Evolutionary conservation across 2,329 filamentous ascomycete genomes (phyloP).

Genomic region (Seiridium unicorne): DNA sequence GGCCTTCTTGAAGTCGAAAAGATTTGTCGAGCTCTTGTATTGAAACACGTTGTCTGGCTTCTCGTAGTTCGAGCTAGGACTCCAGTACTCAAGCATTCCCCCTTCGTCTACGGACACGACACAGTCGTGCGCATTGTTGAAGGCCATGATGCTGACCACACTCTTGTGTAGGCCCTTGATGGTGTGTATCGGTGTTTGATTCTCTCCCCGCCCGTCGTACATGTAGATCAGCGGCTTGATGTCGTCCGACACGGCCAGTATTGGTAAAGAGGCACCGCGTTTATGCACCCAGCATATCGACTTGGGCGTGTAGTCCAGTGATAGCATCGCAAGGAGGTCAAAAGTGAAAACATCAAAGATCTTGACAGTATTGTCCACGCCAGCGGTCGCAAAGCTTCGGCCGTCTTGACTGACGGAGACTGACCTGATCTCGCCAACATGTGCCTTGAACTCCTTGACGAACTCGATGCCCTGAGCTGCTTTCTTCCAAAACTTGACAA

Average conservation of each 20-base stretch:
- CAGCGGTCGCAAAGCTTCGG: slow-evolving; percentile 87
- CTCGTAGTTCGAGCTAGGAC: slow-evolving; percentile 74
- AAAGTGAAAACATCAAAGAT: slow-evolving; percentile 84
- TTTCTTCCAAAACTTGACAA: slow-evolving; percentile 99
- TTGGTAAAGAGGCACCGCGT: slow-evolving; percentile 81
- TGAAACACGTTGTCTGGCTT: slow-evolving; percentile 91
- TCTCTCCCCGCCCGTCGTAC: slow-evolving; percentile 88
- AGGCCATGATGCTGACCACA: slow-evolving; percentile 81
- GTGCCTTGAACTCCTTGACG: slow-evolving; percentile 95
- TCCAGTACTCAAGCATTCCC: slow-evolving; percentile 98
- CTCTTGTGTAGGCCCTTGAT: slow-evolving; percentile 78
- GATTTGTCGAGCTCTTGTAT: slow-evolving; percentile 88
- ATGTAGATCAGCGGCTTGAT: slow-evolving; percentile 71
- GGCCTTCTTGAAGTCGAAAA: slow-evolving; percentile 96
- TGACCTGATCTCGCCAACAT: slow-evolving; percentile 78
- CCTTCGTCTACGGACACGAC: slow-evolving; percentile 85
- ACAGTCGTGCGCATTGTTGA: slow-evolving; percentile 86
- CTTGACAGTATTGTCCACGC: slow-evolving; percentile 74
- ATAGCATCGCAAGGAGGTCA: slow-evolving; percentile 79
- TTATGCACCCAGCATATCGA: slow-evolving; percentile 91
- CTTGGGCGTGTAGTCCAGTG: slow-evolving; percentile 71
- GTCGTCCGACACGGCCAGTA: slow-evolving; percentile 81
- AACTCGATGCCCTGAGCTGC: slow-evolving; percentile 88
- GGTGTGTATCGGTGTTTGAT: slow-evolving; percentile 70
- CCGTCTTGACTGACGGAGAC: slow-evolving; percentile 88